Base-by-base conservation (phyloP, 1,284 basidiomycete species). In the Leucoagaricus sp. region DNA sequence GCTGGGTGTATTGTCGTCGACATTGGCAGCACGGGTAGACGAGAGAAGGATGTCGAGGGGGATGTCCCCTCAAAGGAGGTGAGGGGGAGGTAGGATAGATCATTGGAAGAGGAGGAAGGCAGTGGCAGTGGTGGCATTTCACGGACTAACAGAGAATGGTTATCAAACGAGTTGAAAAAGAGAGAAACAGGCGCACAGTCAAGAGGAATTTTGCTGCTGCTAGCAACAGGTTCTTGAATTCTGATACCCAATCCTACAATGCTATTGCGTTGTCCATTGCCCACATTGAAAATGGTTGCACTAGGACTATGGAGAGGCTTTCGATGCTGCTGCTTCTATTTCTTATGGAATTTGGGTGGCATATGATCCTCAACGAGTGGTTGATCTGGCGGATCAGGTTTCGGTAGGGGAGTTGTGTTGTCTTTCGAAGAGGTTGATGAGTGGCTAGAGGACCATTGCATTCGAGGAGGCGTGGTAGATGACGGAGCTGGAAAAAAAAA, bases 291-390 rank as follows among this genome's bases (percentile, higher is more conserved):
- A 26, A 3, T 51, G n/a, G n/a, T n/a, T n/a, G n/a, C n/a, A n/a
- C n/a, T n/a, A n/a, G n/a, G n/a, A n/a, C n/a, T n/a, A n/a, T n/a
- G n/a, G n/a, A n/a, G n/a, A n/a, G n/a, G n/a, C 7, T 26, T 36
- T 26, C 36, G 36, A n/a, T 38, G 17, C 2, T 61, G 57, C 26
- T 70, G 69, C 38, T 72, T 74, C 73, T 73, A 85, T 34, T 71
- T 65, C 64, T 85, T 88, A 36, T 86, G 75, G 79, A 89, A 79
- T 67, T 83, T 84, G 5, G 86, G 85, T 2, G 86, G 87, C 65
- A 88, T 73, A 52, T 69, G 69, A 9, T 75, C 75, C 60, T 84
- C 63, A 25, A 38, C 34, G 66, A 64, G 25, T 42, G 46, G 34
- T n/a, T n/a, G n/a, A 49, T 60, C 60, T 49, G n/a, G n/a, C 23